A percentile compares a stretch with the other conserved stretches of the same genome.
phyloP scores from a whole-genome alignment of 768 basidiomycete species.

The Amanita fuliginea region DNA sequence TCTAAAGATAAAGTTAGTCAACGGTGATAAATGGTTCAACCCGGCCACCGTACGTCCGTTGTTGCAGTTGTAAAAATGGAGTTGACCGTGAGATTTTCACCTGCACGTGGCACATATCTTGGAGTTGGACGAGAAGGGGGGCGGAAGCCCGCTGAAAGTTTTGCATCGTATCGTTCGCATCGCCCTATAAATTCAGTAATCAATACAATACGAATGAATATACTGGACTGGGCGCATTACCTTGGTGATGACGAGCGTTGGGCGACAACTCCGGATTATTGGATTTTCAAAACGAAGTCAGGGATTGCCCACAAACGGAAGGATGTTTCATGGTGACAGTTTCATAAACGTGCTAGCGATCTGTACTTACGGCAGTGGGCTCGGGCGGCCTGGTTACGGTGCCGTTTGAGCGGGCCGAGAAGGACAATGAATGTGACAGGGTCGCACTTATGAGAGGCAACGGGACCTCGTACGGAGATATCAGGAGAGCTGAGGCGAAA shows the following conservation, averaged over 20 bases:
- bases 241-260: neutral
- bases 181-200: too few relatives aligned
- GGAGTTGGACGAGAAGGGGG: too few relatives aligned
- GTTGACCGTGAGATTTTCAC: too few relatives aligned
- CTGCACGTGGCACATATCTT: too few relatives aligned
- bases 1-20: too few relatives aligned
- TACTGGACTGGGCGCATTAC: too few relatives aligned
- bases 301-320: neutral
- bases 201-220: too few relatives aligned
- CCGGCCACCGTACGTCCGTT: neutral
- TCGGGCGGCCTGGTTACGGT: neutral
- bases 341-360: neutral
- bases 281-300: neutral
- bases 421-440: neutral
- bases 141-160: too few relatives aligned
- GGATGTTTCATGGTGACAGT: neutral
- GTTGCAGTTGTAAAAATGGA: neutral
- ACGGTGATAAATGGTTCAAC: too few relatives aligned
- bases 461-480: neutral
- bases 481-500: neutral
- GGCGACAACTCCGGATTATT: neutral
- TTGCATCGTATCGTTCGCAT: too few relatives aligned
- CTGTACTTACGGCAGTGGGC: neutral
- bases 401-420: neutral
- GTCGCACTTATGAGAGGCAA: neutral